A percentile compares a stretch with the other conserved stretches of the same genome.
Conservation (phyloP, 768 basidiomycete genomes). For the Pleurotus tuber-regium region DNA sequence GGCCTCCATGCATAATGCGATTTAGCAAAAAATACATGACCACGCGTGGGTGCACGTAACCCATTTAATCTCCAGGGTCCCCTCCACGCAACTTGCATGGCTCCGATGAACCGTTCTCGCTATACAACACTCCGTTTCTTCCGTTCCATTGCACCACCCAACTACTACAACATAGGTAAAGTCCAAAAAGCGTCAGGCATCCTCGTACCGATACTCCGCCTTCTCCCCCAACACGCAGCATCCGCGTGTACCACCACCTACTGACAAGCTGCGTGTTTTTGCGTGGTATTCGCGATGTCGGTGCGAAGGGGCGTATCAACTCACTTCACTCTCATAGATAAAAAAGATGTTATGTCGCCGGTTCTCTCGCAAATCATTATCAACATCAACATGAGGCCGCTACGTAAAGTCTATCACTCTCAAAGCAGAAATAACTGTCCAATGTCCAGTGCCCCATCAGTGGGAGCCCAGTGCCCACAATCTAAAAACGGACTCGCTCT, state of each 20-base stretch:
- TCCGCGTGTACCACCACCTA: constrained; percentile 3
- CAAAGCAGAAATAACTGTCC: neutral
- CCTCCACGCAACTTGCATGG: neutral
- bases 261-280: neutral
- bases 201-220: constrained; percentile 5
- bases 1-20: neutral
- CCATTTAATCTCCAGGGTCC: neutral
- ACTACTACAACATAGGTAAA: neutral
- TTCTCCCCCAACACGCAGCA: constrained; percentile 5
- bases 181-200: neutral
- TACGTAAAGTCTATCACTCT: neutral
- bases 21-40: neutral
- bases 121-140: constrained; percentile 6
- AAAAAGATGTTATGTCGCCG: neutral
- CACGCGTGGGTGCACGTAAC: neutral
- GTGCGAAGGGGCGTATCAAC: constrained; percentile 3
- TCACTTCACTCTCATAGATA: neutral
- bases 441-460: neutral
- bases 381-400: neutral
- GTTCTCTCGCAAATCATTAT: neutral
- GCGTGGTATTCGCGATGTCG: constrained; percentile 10
- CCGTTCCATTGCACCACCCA: constrained; percentile 1
- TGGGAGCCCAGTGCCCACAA: too few relatives aligned
- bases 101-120: constrained; percentile 1
- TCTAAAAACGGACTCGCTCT: neutral